Percentiles rank a stretch among this genome's conserved stretches.
phyloP scores from a whole-genome alignment of 441 rosid genomes.

The Lepidium campestre region DNA sequence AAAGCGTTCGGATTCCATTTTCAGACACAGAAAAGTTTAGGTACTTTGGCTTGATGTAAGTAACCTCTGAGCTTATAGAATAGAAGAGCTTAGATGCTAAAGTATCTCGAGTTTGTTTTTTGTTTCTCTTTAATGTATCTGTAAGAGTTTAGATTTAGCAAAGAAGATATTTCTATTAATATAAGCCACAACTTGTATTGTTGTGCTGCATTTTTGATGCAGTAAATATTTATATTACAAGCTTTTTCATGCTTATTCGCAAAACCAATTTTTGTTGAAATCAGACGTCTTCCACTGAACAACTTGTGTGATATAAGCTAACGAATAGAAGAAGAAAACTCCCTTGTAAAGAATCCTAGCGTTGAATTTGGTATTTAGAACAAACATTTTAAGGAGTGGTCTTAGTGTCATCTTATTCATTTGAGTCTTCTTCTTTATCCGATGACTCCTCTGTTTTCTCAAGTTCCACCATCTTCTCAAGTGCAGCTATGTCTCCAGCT shows the following conservation, averaged over 20 bases:
- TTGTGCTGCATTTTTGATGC: not conserved
- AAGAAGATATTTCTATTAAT: not conserved
- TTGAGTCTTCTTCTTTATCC: slow-evolving; percentile 42
- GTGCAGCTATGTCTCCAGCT: slow-evolving; percentile 77
- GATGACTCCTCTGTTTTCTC: slow-evolving; percentile 62
- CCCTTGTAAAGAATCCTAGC: not conserved
- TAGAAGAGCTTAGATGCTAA: not conserved
- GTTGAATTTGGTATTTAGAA: not conserved
- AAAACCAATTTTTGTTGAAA: not conserved
- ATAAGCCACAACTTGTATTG: not conserved
- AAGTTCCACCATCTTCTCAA: slow-evolving; percentile 74
- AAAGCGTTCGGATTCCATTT: not conserved
- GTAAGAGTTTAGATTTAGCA: not conserved
- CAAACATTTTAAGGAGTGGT: not conserved
- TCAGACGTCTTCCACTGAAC: not conserved
- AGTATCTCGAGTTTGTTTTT: not conserved
- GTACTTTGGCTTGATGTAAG: not conserved
- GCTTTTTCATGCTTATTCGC: not conserved
- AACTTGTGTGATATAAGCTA: slow-evolving; percentile 5
- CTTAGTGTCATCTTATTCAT: slow-evolving; percentile 13
- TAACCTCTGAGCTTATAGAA: slow-evolving; percentile 7
- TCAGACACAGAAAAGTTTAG: not conserved
- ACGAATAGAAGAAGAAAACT: not conserved
- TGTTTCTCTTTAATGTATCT: not conserved
- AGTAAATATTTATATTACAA: slow-evolving; percentile 10